A percentile compares a stretch with the other conserved stretches of the same genome.
These are phyloP conservation scores for Trichoderma sp. DNA, from an alignment of 2,329 filamentous ascomycete genomes.

Conservation along the genomic window DNA sequence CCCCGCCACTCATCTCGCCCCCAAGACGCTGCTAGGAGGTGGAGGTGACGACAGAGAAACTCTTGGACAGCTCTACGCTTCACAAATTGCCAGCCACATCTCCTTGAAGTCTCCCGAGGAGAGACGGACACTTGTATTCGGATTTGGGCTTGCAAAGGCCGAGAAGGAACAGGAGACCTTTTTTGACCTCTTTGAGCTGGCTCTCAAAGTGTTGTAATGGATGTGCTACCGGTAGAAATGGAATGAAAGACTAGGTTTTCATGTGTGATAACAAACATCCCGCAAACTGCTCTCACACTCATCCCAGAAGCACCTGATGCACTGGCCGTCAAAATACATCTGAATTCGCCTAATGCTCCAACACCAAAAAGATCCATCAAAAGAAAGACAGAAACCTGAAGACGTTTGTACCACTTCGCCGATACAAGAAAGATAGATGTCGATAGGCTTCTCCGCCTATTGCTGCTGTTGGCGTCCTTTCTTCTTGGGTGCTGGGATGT, in stretches of 20 bases:
- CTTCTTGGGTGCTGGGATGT: no score
- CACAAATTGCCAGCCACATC: constrained; percentile 82
- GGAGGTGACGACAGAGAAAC: constrained; percentile 78
- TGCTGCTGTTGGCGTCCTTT: no score
- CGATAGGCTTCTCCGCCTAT: no score
- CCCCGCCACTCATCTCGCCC: constrained; percentile 79
- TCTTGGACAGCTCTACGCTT: constrained; percentile 83
- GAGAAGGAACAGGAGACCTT: constrained; percentile 58
- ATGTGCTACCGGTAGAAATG: neutral
- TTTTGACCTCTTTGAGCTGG: constrained; percentile 65
- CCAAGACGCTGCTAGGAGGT: constrained; percentile 83
- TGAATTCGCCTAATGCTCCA: neutral
- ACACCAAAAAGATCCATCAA: neutral
- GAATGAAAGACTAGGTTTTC: neutral
- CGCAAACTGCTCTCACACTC: neutral
- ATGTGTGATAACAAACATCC: neutral
- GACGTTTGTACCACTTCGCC: no score
- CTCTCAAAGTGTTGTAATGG: constrained; percentile 56
- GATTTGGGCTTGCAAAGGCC: constrained; percentile 57
- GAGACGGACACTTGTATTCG: constrained; percentile 61
- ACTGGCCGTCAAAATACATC: neutral
- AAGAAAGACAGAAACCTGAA: neutral
- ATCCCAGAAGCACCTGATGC: neutral
- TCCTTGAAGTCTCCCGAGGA: constrained; percentile 68
- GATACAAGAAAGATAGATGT: no score